phyloP scores from a whole-genome alignment of 2,329 filamentous ascomycete species.

The Eutypella sp. region DNA sequence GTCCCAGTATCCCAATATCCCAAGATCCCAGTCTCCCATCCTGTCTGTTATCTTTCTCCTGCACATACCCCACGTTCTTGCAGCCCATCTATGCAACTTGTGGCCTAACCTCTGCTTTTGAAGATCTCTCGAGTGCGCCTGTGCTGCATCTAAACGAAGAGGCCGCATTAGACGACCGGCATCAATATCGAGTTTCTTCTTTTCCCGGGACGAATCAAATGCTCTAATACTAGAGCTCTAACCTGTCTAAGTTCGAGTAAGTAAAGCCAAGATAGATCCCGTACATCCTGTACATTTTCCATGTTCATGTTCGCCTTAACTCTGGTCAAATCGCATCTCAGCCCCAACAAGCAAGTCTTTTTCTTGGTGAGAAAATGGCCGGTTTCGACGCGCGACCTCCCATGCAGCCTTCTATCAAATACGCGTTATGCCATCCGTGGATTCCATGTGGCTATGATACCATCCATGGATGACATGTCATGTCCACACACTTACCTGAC shows the following conservation, averaged over 20 bases:
- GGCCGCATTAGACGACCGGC: background rate
- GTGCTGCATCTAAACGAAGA: slow-evolving; percentile 1
- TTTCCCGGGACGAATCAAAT: slow-evolving; percentile 9
- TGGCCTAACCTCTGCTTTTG: slow-evolving; percentile 1
- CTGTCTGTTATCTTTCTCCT: slow-evolving; percentile 19
- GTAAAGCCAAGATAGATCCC: slow-evolving; percentile 8
- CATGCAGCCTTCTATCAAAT: background rate
- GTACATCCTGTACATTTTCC: too few relatives aligned
- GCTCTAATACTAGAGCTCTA: slow-evolving; percentile 7
- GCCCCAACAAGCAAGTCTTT: background rate
- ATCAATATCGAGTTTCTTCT: background rate
- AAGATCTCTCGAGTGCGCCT: background rate
- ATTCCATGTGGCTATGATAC: too few relatives aligned
- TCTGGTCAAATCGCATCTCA: background rate
- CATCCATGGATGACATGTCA: too few relatives aligned
- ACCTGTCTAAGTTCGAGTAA: slow-evolving; percentile 5
- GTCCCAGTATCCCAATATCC: background rate
- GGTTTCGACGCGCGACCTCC: slow-evolving; percentile 3
- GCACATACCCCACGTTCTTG: slow-evolving; percentile 34
- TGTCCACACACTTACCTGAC: background rate
- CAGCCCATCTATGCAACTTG: slow-evolving; percentile 15
- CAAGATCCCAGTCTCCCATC: background rate
- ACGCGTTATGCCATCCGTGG: too few relatives aligned
- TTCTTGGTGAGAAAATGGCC: too few relatives aligned
- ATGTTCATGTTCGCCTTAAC: slow-evolving; percentile 1